phyloP scores from a whole-genome alignment of 2,329 filamentous ascomycete genomes.

The Penicillium aurantiogriseum region DNA sequence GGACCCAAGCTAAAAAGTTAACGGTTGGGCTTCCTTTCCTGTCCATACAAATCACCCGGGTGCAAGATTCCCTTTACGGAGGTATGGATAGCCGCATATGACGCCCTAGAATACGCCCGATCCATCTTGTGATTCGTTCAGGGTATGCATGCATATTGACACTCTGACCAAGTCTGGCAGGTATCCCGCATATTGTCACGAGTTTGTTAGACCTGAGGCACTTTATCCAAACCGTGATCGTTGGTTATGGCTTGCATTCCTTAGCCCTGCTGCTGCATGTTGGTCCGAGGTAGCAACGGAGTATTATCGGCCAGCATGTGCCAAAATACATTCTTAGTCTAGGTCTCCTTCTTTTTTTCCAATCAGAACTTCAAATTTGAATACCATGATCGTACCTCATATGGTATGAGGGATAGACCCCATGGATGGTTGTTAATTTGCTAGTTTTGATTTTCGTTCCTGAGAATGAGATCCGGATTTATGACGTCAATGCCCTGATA shows the following conservation, averaged over 20 bases:
- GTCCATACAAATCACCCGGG: not conserved
- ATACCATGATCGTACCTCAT: not conserved
- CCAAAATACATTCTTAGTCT: not conserved
- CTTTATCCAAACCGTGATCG: not conserved
- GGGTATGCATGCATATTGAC: not conserved
- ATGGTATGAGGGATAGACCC: not conserved
- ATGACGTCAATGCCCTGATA: constrained; percentile 19
- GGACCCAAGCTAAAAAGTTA: not conserved
- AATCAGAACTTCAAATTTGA: not conserved
- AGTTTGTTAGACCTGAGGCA: too few species aligned
- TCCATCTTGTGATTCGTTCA: not conserved
- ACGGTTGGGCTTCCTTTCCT: not conserved
- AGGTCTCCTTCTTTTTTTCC: not conserved
- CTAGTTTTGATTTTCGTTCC: constrained; percentile 4
- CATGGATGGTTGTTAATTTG: not conserved
- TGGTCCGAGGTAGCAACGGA: not conserved
- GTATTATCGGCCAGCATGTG: not conserved
- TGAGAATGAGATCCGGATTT: constrained; percentile 9
- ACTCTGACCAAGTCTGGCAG: not conserved
- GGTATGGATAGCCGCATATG: not conserved
- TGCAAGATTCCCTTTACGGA: not conserved
- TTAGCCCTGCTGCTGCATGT: not conserved
- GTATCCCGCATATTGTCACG: not conserved
- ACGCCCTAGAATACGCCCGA: not conserved
- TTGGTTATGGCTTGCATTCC: not conserved